A percentile compares a stretch with the other conserved stretches of the same genome.
These are phyloP conservation scores for Yamadazyma diospyri DNA, from an alignment of 1,139 yeast species.

Conservation along the genomic window DNA sequence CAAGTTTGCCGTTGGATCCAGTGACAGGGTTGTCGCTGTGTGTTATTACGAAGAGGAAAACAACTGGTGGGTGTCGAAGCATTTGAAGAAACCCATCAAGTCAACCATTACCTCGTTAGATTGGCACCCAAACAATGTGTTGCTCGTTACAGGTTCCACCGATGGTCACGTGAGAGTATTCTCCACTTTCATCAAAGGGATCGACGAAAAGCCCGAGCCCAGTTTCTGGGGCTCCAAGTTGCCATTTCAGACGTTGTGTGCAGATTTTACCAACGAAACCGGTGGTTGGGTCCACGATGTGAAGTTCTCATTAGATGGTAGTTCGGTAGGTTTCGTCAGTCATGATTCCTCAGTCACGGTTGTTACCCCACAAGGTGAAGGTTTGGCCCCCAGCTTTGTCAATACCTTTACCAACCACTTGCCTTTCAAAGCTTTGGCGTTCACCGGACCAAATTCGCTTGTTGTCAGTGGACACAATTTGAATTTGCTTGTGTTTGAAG, in stretches of 20 bases:
- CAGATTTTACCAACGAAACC: constrained; percentile 71
- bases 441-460: constrained; percentile 61
- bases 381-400: constrained; percentile 44
- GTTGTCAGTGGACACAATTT: constrained; percentile 93
- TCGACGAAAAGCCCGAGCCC: constrained; percentile 80
- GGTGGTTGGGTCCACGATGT: constrained; percentile 96
- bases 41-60: constrained; percentile 95
- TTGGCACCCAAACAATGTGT: constrained; percentile 94
- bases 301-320: constrained; percentile 76
- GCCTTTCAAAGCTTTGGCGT: constrained; percentile 77
- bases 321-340: constrained; percentile 72
- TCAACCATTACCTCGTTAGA: constrained; percentile 81
- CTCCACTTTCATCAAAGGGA: constrained; percentile 87
- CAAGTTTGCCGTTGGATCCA: constrained; percentile 96
- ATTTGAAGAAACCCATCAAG: constrained; percentile 87
- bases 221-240: constrained; percentile 91
- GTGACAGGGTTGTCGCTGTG: constrained; percentile 90
- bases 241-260: constrained; percentile 92
- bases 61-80: constrained; percentile 99
- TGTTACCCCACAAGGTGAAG: constrained; percentile 75
- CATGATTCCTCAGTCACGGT: constrained; percentile 77
- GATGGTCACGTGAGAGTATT: constrained; percentile 95
- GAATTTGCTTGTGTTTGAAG: constrained; percentile 82
- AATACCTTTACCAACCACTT: constrained; percentile 67
- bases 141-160: constrained; percentile 88